These are phyloP conservation scores for Candida glucosophila DNA, from an alignment of 1,139 yeast genomes.

Conservation along the genomic window DNA sequence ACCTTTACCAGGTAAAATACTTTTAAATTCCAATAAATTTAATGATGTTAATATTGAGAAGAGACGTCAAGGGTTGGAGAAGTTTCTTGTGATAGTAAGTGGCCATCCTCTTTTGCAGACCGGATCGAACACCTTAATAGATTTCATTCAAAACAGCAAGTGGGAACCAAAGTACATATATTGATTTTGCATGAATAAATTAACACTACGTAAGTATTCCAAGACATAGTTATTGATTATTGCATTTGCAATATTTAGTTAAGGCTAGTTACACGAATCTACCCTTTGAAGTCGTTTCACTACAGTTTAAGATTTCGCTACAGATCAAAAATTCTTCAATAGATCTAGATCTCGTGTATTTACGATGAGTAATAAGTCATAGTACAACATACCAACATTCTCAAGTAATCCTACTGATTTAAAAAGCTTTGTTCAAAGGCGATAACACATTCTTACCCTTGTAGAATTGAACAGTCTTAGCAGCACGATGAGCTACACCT, in stretches of 20 bases:
- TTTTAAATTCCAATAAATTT: conserved; percentile 62
- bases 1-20: conserved; percentile 77
- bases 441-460: conserved; percentile 65
- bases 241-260: no score
- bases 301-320: no score
- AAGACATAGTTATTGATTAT: no score
- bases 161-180: conserved; percentile 69
- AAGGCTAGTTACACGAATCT: no score
- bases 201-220: no score
- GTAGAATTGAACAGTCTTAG: conserved; percentile 74
- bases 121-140: conserved; percentile 72
- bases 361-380: no score
- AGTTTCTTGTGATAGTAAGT: conserved; percentile 71
- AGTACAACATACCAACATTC: no score
- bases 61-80: conserved; percentile 76
- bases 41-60: conserved; percentile 78
- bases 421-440: conserved; percentile 77
- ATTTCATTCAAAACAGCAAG: conserved; percentile 80
- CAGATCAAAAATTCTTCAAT: background rate
- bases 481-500: conserved; percentile 83
- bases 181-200: no score
- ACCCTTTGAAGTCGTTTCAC: no score
- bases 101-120: conserved; percentile 93
- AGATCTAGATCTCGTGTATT: background rate
- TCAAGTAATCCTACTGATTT: conserved; percentile 11